phyloP scores from a whole-genome alignment of 257 asterid genomes.

The Plantago major region DNA sequence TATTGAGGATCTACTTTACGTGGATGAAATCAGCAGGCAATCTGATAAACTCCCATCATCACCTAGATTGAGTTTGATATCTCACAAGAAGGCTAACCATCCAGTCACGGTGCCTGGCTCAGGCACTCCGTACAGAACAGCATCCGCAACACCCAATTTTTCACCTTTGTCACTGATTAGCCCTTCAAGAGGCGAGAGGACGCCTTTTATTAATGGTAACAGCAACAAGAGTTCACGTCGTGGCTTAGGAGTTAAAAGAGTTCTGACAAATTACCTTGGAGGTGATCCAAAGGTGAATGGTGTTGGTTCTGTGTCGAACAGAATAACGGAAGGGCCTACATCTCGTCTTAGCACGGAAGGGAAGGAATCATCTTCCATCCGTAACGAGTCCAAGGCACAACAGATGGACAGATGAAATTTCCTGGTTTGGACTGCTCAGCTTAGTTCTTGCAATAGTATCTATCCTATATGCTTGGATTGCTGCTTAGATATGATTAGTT shows the following conservation, averaged over 20 bases:
- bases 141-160: slow-evolving; percentile 51
- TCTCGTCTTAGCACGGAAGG: slow-evolving; percentile 19
- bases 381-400: slow-evolving; percentile 21
- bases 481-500: neutral
- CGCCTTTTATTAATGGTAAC: slow-evolving; percentile 40
- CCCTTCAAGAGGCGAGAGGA: slow-evolving; percentile 60
- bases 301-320: slow-evolving; percentile 32
- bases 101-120: slow-evolving; percentile 56
- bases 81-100: slow-evolving; percentile 46
- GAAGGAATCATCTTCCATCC: slow-evolving; percentile 27
- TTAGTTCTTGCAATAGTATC: slow-evolving; percentile 13
- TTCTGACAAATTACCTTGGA: slow-evolving; percentile 61
- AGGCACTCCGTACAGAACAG: slow-evolving; percentile 60
- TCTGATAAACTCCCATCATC: slow-evolving; percentile 45
- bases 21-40: slow-evolving; percentile 64
- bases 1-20: slow-evolving; percentile 75
- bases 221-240: slow-evolving; percentile 50
- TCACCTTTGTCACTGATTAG: slow-evolving; percentile 50
- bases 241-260: slow-evolving; percentile 75
- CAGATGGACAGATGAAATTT: slow-evolving; percentile 29
- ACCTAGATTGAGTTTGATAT: slow-evolving; percentile 28
- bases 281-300: slow-evolving; percentile 53
- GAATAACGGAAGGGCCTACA: slow-evolving; percentile 25
- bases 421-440: slow-evolving; percentile 2
- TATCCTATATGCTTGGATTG: neutral